A percentile compares a stretch with the other conserved stretches of the same genome.
Conservation (phyloP, 2,329 filamentous ascomycete genomes). For the Alternaria sp. region DNA sequence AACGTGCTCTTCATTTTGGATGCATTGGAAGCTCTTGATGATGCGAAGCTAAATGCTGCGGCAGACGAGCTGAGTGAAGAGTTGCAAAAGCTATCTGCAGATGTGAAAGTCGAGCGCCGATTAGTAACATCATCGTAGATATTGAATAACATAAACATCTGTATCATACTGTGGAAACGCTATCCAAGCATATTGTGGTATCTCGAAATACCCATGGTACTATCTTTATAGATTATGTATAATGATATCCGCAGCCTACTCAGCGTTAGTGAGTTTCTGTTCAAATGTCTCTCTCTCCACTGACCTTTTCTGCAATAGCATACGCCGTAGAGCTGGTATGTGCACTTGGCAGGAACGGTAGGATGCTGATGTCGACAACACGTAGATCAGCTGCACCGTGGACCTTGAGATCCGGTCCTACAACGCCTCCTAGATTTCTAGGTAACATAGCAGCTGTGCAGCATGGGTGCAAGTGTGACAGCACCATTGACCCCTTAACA, state of each 20-base stretch:
- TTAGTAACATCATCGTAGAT: not conserved
- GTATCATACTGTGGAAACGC: not conserved
- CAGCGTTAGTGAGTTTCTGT: not conserved
- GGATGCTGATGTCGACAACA: conserved; percentile 13
- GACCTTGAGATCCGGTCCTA: conserved; percentile 10
- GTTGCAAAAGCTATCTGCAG: conserved; percentile 26
- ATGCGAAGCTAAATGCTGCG: conserved; percentile 37
- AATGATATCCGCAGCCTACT: not conserved
- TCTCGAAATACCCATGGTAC: not conserved
- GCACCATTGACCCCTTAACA: conserved; percentile 1
- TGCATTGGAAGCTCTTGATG: conserved; percentile 25
- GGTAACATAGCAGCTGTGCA: conserved; percentile 18
- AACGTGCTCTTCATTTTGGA: conserved; percentile 51
- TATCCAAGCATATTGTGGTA: too few relatives aligned
- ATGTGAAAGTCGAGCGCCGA: conserved; percentile 12
- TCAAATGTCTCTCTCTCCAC: not conserved
- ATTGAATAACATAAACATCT: not conserved
- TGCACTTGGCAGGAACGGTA: conserved; percentile 10
- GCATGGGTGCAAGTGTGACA: conserved; percentile 19
- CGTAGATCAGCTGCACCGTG: conserved; percentile 8
- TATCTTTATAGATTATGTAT: not conserved
- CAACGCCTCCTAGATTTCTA: not conserved
- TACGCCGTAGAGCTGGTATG: conserved; percentile 14
- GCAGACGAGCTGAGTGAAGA: conserved; percentile 37
- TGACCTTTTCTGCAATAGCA: conserved; percentile 12